A percentile compares a stretch with the other conserved stretches of the same genome.
Evolutionary conservation across 768 basidiomycete genomes (phyloP).

Genomic region (Tremella fuciformis): DNA sequence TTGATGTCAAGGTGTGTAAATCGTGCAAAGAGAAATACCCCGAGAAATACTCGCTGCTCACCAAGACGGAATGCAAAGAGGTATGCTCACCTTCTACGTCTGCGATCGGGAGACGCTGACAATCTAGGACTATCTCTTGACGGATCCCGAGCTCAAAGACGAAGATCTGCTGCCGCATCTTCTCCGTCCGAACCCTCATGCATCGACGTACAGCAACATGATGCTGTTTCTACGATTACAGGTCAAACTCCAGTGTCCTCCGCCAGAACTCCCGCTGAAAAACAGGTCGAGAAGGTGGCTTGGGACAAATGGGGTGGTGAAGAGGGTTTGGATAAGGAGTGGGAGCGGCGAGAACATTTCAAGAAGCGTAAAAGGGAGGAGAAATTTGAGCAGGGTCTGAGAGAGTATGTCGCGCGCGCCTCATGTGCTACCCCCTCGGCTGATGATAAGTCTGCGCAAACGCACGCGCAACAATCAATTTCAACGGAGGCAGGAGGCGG

Average conservation of each 20-base stretch:
- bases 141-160: slow-evolving; percentile 90
- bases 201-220: slow-evolving; percentile 96
- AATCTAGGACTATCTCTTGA: slow-evolving; percentile 82
- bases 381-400: slow-evolving; percentile 88
- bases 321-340: slow-evolving; percentile 85
- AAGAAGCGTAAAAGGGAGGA: slow-evolving; percentile 88
- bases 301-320: slow-evolving; percentile 98
- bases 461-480: slow-evolving; percentile 85
- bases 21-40: slow-evolving; percentile 83
- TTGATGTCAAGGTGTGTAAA: slow-evolving; percentile 80
- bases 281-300: slow-evolving; percentile 73
- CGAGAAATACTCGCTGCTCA: slow-evolving; percentile 89
- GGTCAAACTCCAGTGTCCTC: slow-evolving; percentile 43
- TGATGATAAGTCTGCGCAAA: slow-evolving; percentile 59
- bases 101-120: slow-evolving; percentile 7
- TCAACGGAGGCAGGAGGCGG: slow-evolving; percentile 79
- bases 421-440: not conserved
- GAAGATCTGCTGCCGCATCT: slow-evolving; percentile 88
- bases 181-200: slow-evolving; percentile 90
- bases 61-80: slow-evolving; percentile 98
- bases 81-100: slow-evolving; percentile 53
- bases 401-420: slow-evolving; percentile 57
- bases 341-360: slow-evolving; percentile 69
- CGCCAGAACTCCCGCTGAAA: slow-evolving; percentile 1
- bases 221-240: slow-evolving; percentile 94